Base-by-base conservation (phyloP, 208 protist species). In the Phytomonas serpens region DNA sequence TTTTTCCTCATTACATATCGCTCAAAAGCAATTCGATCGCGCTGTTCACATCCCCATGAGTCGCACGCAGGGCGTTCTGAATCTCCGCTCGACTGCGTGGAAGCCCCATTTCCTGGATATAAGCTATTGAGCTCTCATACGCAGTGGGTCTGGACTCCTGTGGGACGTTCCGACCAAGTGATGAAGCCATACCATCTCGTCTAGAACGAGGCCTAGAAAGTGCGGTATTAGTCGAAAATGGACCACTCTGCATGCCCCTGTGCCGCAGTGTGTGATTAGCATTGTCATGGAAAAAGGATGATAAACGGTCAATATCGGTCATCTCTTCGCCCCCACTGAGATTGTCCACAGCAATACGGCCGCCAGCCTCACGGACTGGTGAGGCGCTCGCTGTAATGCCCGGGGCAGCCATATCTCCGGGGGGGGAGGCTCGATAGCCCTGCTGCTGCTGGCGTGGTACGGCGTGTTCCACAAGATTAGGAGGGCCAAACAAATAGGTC, bases 1-100 rank as follows among this genome's bases (percentile, higher is more conserved):
- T 57, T 57, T 57, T 6, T 27, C 40, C 5, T 3, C 47, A 23
- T 6, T 57, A 57, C 47, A 57, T 57, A 23, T 57, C 47, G 47
- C 71, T 80, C 32, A 93, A 67, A 37, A 93, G 77, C 11, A 83
- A 63, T 34, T 90, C 77, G 27, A 93, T 78, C 34, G 88, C 88
- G 42, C 63, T 72, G 61, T 88, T 79, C 32, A 86, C 79, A 33
- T 86, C 77, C 4, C 85, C 85, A 51, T 77, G 74, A 23, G 81
- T 52, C 57, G 73, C 77, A 52, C 72, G 68, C n/a, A 93, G 77
- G 42, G 81, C 88, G 0, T 33, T 64, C 9, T 57, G 52, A 68
- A 90, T 85, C 27, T 84, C 76, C 3, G 81, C 82, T 4, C 72
- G 76, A 9, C 75, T 68, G 62, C 77, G 78, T n/a, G 68, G 64